Conservation (phyloP, 208 protist genomes). For the Acanthamoeba divionensis region DNA sequence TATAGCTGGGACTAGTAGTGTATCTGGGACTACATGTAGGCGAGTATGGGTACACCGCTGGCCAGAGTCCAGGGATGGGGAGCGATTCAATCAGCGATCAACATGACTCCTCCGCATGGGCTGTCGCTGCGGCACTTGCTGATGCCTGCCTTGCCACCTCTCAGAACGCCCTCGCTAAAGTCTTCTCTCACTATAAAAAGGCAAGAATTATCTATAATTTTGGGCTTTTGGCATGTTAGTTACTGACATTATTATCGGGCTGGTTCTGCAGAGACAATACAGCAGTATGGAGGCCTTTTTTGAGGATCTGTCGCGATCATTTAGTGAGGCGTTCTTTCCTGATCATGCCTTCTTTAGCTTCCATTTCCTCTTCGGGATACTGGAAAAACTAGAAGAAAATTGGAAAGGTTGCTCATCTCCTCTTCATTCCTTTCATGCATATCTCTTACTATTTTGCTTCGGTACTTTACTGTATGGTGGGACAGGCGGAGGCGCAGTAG, state of each 20-base stretch:
- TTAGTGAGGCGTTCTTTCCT: conserved; percentile 30
- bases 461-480: too few relatives aligned
- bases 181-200: conserved; percentile 43
- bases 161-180: conserved; percentile 24
- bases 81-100: too few relatives aligned
- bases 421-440: too few relatives aligned
- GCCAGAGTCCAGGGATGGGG: too few relatives aligned
- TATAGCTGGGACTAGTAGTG: conserved; percentile 8
- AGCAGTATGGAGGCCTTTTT: conserved; percentile 17
- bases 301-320: conserved; percentile 2
- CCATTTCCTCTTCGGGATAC: conserved; percentile 26
- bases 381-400: conserved; percentile 38
- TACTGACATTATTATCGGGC: neutral
- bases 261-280: conserved; percentile 46
- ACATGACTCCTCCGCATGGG: too few relatives aligned
- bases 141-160: conserved; percentile 39
- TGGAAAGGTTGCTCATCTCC: conserved; percentile 2
- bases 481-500: neutral
- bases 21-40: conserved; percentile 38
- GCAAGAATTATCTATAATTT: too few relatives aligned
- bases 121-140: neutral
- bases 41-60: neutral
- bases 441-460: too few relatives aligned
- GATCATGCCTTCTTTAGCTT: neutral
- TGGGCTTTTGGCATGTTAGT: too few relatives aligned